phyloP scores from a whole-genome alignment of 208 protist species.

The Wallacemonas collosoma region DNA sequence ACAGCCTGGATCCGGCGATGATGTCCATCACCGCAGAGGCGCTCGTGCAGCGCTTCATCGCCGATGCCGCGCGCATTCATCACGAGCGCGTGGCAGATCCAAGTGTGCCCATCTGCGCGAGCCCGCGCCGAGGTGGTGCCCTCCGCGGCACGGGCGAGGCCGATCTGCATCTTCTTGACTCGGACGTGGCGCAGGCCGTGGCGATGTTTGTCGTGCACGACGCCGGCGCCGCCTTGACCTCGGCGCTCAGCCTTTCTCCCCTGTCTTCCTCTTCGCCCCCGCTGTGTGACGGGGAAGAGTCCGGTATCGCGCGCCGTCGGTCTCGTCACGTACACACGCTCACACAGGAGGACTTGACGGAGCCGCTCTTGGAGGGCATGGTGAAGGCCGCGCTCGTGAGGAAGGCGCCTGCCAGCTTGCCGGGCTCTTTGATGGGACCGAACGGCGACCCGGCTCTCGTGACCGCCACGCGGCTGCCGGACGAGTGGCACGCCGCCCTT shows the following conservation, averaged over 20 bases:
- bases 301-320: background rate
- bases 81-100: constrained; percentile 8
- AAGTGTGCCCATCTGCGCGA: constrained; percentile 8
- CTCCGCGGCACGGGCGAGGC: background rate
- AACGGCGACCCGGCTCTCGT: background rate
- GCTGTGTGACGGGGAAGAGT: no score
- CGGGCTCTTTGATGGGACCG: background rate
- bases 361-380: constrained; percentile 12
- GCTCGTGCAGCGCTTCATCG: background rate
- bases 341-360: background rate
- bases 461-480: constrained; percentile 19
- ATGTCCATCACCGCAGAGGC: background rate
- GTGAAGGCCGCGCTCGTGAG: constrained; percentile 11
- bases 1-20: background rate
- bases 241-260: background rate
- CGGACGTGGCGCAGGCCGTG: constrained; percentile 15
- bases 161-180: constrained; percentile 3
- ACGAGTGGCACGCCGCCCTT: constrained; percentile 46
- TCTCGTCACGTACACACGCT: background rate
- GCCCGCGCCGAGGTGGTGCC: background rate
- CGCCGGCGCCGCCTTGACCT: constrained; percentile 19
- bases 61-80: constrained; percentile 8
- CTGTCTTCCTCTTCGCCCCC: background rate
- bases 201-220: constrained; percentile 16
- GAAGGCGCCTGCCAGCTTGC: background rate